Evolutionary conservation across 805 yeast species (phyloP), one percentile per base, ranked within the genome.

Genomic region (Suhomyces tanzawaensis): DNA sequence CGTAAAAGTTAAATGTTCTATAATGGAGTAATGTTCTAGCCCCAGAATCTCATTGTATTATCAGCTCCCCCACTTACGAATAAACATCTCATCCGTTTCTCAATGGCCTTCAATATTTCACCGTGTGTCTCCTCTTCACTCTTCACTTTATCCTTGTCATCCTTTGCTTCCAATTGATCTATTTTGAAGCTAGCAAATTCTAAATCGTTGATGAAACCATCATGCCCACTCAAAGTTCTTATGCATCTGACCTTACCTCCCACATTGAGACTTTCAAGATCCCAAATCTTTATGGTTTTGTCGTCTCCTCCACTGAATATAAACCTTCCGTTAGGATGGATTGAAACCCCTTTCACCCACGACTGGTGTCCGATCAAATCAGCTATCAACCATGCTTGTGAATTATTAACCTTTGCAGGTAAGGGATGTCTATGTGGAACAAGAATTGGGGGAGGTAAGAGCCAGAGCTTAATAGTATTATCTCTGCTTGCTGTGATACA

Each of bases 401-500:
- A 78, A 49, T 79, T 74, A 15, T 75, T 59, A 17, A 56, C 47
- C 21, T 54, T 51, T 0, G 79, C 61, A 0, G 88, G 85, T 29
- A 76, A 61, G 6, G 85, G 83, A 15, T 70, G 62, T 18, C 78
- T 58, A 48, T 76, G 77, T 2, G 81, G 74, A 22, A 74, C 60
- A n/a, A 78, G 40, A 7, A 64, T 69, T 1, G 91, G 90, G 1
- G 79, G 58, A 1, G 89, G 88, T n/a, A 84, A 56, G 32, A 79
- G 68, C 96, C 96, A 90, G 13, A 90, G 64, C 46, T 78, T 76
- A 17, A 90, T 70, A 2, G 74, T 52, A 50, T 83, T 81, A 60
- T 90, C 96, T 50, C 97, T 71, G 1, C 91, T 86, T 15, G 82
- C 87, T 13, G 95, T 78, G 2, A 81, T 79, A 39, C 89, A 78